These are phyloP conservation scores for Colletotrichum gigasporum DNA, from an alignment of 2,329 filamentous ascomycete species.

Conservation along the genomic window DNA sequence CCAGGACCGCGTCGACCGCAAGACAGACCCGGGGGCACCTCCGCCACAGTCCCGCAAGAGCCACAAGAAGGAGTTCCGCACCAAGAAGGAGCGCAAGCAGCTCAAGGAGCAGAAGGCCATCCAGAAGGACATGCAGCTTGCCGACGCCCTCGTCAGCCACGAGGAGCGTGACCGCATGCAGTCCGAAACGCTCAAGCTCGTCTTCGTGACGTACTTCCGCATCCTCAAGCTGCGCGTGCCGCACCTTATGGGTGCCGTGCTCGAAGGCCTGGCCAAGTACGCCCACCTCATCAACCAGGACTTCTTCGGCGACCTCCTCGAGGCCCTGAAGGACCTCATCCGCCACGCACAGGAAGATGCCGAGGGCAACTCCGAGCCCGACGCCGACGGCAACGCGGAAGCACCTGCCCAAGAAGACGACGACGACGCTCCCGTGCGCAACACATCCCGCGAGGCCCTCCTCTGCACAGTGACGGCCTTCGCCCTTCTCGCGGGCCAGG, in stretches of 20 bases:
- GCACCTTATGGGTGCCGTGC: constrained; percentile 93
- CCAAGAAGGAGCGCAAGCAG: constrained; percentile 85
- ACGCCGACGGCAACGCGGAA: constrained; percentile 38
- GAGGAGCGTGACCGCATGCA: constrained; percentile 95
- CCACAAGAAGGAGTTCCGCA: constrained; percentile 84
- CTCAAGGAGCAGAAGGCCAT: constrained; percentile 86
- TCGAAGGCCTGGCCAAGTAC: constrained; percentile 94
- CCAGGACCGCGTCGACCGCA: constrained; percentile 74
- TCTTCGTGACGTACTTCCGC: constrained; percentile 95
- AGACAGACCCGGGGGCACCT: constrained; percentile 36
- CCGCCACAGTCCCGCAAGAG: constrained; percentile 66
- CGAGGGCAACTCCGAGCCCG: constrained; percentile 52
- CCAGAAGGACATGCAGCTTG: constrained; percentile 92
- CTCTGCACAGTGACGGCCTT: constrained; percentile 97
- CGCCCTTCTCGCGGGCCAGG: constrained; percentile 93
- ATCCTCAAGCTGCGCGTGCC: constrained; percentile 86
- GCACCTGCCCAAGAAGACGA: constrained; percentile 61
- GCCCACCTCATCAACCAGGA: constrained; percentile 98
- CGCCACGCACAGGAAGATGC: constrained; percentile 72
- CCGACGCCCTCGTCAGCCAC: constrained; percentile 89
- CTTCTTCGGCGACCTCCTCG: constrained; percentile 96
- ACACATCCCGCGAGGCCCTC: constrained; percentile 85
- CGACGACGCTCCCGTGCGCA: constrained; percentile 64
- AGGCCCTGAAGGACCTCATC: constrained; percentile 93
- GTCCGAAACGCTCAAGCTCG: constrained; percentile 92